Base-by-base conservation (phyloP, 2,329 filamentous ascomycete genomes). In the Alternaria panax region DNA sequence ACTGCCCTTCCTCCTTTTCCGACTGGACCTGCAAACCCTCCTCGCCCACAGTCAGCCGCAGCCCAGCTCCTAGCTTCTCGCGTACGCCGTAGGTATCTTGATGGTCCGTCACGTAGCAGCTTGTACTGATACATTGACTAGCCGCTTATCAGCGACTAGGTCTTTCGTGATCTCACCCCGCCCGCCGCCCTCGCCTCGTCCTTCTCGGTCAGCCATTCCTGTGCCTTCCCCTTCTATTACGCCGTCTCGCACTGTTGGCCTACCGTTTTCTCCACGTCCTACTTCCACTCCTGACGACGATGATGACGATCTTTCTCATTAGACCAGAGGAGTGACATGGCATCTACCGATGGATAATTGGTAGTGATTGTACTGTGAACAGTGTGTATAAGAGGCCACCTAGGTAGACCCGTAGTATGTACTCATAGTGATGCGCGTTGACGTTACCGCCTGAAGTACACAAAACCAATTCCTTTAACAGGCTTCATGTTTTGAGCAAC, bases 151-250 rank as follows among this genome's bases (percentile, higher is more conserved):
- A 12, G 32, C 28, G 40, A 59, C 54, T 54, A 51, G 45, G 22
- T 59, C 54, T 25, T 59, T 64, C 41, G 54, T 56, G 36, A 55
- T 64, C 47, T 66, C 59, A 9, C 51, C 59, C 16, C 51, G 58
- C 32, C 58, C 64, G 2, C 64, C 36, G 4, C 36, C 18, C 4
- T 20, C 36, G n/a, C 6, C 36, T 20, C 36, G 36, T n/a, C 36
- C 36, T 38, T 38, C 36, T 20, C 36, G 36, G n/a, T 38, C 36
- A 18, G 36, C 36, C 4, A 11, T 38, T 20, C 36, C 36, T 38
- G 36, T 20, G n/a, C 36, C 36, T 2, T 38, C 62, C 51, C 52
- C 58, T 9, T 47, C 57, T 20, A 42, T 48, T 16, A 43, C 24
- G 22, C 58, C 61, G 16, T 50, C 50, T 6, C 47, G 42, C 18